Conservation (phyloP, 2,329 filamentous ascomycete genomes). For the Apiospora saccharicola region DNA sequence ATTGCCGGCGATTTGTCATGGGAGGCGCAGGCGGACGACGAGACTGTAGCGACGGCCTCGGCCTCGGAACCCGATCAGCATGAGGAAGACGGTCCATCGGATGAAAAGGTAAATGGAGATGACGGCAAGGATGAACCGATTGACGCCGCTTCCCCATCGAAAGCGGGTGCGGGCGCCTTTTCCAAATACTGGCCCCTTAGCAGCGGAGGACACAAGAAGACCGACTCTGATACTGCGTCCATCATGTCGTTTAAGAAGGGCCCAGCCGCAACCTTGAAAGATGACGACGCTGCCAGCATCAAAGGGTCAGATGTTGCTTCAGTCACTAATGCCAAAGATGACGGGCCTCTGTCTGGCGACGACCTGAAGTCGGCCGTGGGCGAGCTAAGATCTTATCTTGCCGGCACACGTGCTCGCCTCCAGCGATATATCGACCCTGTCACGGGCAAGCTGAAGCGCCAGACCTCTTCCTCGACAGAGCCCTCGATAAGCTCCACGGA, state of each 20-base stretch:
- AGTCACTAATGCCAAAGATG: not conserved
- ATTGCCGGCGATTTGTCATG: constrained; percentile 84
- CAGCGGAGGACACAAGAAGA: constrained; percentile 50
- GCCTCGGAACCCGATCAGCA: constrained; percentile 50
- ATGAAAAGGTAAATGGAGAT: constrained; percentile 42
- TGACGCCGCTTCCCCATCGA: constrained; percentile 46
- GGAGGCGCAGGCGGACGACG: constrained; percentile 53
- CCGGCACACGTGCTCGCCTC: constrained; percentile 77
- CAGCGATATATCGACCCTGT: constrained; percentile 68
- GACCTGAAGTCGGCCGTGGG: constrained; percentile 83
- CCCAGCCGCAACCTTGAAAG: constrained; percentile 52
- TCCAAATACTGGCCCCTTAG: constrained; percentile 60
- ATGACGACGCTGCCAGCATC: constrained; percentile 61
- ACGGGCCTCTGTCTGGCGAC: constrained; percentile 69
- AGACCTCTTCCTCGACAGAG: constrained; percentile 62
- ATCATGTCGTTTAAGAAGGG: constrained; percentile 65
- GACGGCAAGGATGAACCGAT: constrained; percentile 37
- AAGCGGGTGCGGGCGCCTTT: constrained; percentile 52
- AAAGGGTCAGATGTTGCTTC: constrained; percentile 40
- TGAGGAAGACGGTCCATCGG: constrained; percentile 47
- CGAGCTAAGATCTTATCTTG: constrained; percentile 86
- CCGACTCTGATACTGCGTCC: constrained; percentile 63
- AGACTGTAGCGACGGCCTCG: constrained; percentile 46
- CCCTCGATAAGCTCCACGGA: constrained; percentile 47
- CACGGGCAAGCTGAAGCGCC: constrained; percentile 67